Percentiles rank a stretch among this genome's conserved stretches.
Conservation (phyloP, 2,329 filamentous ascomycete species). For the Penicillium sp. region DNA sequence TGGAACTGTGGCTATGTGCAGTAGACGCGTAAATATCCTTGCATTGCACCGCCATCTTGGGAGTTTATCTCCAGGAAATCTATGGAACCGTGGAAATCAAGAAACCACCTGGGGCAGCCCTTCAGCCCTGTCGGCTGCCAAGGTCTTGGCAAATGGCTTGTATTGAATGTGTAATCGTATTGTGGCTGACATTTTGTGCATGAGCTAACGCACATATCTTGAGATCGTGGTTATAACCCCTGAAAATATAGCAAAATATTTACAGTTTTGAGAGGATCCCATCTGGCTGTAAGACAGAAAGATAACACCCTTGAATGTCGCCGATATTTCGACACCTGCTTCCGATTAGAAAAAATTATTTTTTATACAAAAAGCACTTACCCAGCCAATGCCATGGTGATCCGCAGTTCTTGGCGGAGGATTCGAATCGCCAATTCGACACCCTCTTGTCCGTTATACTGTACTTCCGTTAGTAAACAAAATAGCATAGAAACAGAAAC, state of each 20-base stretch:
- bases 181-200: neutral
- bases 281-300: conserved; percentile 28
- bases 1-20: neutral
- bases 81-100: neutral
- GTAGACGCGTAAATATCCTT: neutral
- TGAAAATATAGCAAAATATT: neutral
- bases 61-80: neutral
- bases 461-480: neutral
- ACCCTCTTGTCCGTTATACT: conserved; percentile 36
- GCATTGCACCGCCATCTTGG: neutral
- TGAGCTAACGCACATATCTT: neutral
- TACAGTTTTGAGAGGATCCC: conserved; percentile 31
- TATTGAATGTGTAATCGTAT: conserved; percentile 8
- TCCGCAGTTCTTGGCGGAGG: conserved; percentile 31
- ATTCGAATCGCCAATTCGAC: conserved; percentile 36
- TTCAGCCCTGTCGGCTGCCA: conserved; percentile 20
- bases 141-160: conserved; percentile 19
- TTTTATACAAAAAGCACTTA: conserved; percentile 13
- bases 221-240: neutral
- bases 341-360: neutral
- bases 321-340: conserved; percentile 27
- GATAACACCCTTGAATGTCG: conserved; percentile 31
- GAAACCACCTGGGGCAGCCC: neutral
- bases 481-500: neutral
- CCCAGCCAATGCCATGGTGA: conserved; percentile 35